A percentile compares a stretch with the other conserved stretches of the same genome.
Evolutionary conservation across 2,329 filamentous ascomycete genomes (phyloP).

Genomic region (Scedosporium boydii): DNA sequence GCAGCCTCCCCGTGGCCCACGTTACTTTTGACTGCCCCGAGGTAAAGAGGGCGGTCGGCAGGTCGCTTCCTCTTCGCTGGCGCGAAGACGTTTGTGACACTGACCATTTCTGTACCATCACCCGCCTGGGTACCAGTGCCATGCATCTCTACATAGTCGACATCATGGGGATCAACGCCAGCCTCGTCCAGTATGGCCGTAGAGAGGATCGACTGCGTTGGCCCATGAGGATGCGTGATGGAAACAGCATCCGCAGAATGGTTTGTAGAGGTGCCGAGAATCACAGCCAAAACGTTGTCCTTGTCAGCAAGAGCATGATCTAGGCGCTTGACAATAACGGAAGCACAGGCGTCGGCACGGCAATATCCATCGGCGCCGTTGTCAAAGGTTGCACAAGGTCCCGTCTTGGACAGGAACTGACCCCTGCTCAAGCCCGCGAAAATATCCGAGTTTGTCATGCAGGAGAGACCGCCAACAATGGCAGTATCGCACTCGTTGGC

Average conservation of each 20-base stretch:
- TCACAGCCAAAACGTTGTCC: slow-evolving; percentile 67
- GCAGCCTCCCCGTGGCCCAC: slow-evolving; percentile 54
- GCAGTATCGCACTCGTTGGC: slow-evolving; percentile 72
- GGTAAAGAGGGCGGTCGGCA: slow-evolving; percentile 42
- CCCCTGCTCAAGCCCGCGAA: slow-evolving; percentile 67
- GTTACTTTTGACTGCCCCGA: slow-evolving; percentile 57
- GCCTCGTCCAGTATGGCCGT: slow-evolving; percentile 61
- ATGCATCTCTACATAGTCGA: slow-evolving; percentile 84
- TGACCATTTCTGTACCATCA: slow-evolving; percentile 74
- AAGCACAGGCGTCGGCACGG: slow-evolving; percentile 66
- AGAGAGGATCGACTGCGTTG: slow-evolving; percentile 64
- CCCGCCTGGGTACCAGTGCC: slow-evolving; percentile 82
- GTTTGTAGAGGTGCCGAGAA: slow-evolving; percentile 68
- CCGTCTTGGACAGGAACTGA: slow-evolving; percentile 68
- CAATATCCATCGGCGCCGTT: slow-evolving; percentile 76
- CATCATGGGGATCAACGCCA: slow-evolving; percentile 64
- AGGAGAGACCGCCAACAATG: slow-evolving; percentile 67
- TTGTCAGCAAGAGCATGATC: slow-evolving; percentile 70
- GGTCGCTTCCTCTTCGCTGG: slow-evolving; percentile 35
- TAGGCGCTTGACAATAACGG: slow-evolving; percentile 68
- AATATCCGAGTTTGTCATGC: slow-evolving; percentile 73
- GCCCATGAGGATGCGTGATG: slow-evolving; percentile 75
- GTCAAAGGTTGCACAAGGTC: slow-evolving; percentile 73
- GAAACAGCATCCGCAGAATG: slow-evolving; percentile 74
- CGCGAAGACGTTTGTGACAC: slow-evolving; percentile 51